Percentiles rank a stretch among this genome's conserved stretches.
phyloP scores from a whole-genome alignment of 768 basidiomycete genomes.

The Rhizopogon rudus region DNA sequence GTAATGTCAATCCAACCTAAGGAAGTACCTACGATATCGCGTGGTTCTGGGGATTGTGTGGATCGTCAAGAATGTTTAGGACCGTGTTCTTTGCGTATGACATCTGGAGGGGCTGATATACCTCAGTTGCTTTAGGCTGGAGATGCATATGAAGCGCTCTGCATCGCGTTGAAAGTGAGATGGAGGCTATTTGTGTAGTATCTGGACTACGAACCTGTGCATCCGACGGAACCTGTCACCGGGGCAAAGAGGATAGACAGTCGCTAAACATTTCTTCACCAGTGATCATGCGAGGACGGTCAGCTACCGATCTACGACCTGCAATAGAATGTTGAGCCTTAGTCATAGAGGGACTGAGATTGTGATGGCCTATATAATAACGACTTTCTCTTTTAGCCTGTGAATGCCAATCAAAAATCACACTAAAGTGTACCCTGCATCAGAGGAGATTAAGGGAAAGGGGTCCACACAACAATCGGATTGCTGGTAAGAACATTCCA shows the following conservation, averaged over 20 bases:
- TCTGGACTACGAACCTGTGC: conserved; percentile 32
- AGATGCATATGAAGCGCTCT: conserved; percentile 41
- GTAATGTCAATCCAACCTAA: not conserved
- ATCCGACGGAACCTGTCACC: conserved; percentile 52
- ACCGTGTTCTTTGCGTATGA: conserved; percentile 14
- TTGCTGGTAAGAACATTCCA: not conserved
- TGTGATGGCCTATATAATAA: too few relatives aligned
- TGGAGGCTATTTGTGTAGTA: too few relatives aligned
- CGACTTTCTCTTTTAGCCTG: too few relatives aligned
- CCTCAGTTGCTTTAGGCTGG: conserved; percentile 38
- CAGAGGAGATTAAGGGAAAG: too few relatives aligned
- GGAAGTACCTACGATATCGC: conserved; percentile 23
- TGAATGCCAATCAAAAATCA: too few relatives aligned
- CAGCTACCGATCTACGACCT: conserved; percentile 31
- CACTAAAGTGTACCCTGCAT: too few relatives aligned
- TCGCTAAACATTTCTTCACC: conserved; percentile 38
- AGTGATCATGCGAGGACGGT: conserved; percentile 40
- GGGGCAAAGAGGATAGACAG: conserved; percentile 8
- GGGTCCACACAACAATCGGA: not conserved
- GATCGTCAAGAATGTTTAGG: conserved; percentile 14
- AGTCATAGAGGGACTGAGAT: too few relatives aligned
- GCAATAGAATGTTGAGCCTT: conserved; percentile 10
- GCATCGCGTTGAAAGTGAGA: too few relatives aligned
- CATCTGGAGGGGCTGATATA: conserved; percentile 39
- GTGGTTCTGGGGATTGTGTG: conserved; percentile 20